These are phyloP conservation scores for Neonectria sp. DNA, from an alignment of 2,329 filamentous ascomycete genomes.

Conservation along the genomic window DNA sequence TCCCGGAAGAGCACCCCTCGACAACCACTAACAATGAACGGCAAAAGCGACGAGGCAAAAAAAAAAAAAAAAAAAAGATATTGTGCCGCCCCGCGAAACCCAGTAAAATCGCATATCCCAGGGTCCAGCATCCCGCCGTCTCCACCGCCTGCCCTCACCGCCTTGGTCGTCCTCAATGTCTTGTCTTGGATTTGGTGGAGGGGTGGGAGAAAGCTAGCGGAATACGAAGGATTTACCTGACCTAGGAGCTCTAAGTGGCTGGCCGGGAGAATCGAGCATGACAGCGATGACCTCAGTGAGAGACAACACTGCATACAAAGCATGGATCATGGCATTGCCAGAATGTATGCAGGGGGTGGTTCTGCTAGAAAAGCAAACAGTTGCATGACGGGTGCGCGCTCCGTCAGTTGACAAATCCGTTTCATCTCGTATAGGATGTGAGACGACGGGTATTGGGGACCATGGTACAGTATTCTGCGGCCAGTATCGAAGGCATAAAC, in stretches of 20 bases:
- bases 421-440: constrained; percentile 7
- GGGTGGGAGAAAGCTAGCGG: neutral
- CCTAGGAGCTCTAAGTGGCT: neutral
- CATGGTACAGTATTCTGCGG: no score
- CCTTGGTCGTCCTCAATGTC: constrained; percentile 11
- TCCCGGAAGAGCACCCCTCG: neutral
- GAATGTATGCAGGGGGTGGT: neutral
- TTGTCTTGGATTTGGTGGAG: neutral
- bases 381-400: neutral
- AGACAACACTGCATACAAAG: neutral
- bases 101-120: constrained; percentile 44
- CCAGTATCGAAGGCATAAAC: neutral
- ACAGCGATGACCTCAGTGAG: neutral
- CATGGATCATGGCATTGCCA: neutral
- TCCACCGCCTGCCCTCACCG: constrained; percentile 24
- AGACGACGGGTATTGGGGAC: constrained; percentile 11
- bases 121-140: constrained; percentile 36
- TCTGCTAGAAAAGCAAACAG: no score
- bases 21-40: no score
- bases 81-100: constrained; percentile 21
- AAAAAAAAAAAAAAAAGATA: constrained; percentile 21
- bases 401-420: neutral
- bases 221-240: neutral
- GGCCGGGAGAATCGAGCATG: neutral
- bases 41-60: constrained; percentile 13